Evolutionary conservation across 139 green algal species (phyloP), one percentile per base, ranked within the genome.

Genomic region (Chlorokybus atmophyticus): DNA sequence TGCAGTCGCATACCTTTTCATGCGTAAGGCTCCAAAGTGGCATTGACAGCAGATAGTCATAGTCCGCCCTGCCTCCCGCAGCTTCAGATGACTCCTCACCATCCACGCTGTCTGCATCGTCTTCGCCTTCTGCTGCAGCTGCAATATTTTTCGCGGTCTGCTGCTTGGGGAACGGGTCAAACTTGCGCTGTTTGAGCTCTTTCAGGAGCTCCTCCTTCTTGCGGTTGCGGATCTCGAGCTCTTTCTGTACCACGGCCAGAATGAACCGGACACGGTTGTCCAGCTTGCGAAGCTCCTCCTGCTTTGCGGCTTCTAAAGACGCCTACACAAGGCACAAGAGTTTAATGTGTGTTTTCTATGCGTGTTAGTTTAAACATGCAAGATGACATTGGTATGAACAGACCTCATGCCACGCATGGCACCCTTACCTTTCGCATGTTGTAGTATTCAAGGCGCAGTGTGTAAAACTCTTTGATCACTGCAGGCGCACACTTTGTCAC

Each of bases 31-130:
- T 94, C 57, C 74, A 84, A 29, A 98, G 80, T 5, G 84, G 75
- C 90, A 98, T 96, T 55, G 67, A 81, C 39, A 98, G 83, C 60
- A 98, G 80, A 79, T 98, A 98, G 55, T 98, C 85, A 67, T 93
- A 98, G 52, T 41, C 77, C 24, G 39, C 61, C 41, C 53, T 55
- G 14, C 10, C 6, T 27, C 39, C 57, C 17, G 55, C 59, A 32
- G 28, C 52, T 47, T 14, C 26, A 2, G 10, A 44, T 23, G 17
- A 25, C 24, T 32, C 49, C 40, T 57, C 50, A 14, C 57, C 75
- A 10, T 83, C 79, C 5, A 60, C 72, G 2, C 73, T 57, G n/a
- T 31, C 64, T 7, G 61, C 60, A 19, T 75, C 73, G 3, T 60
- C 59, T 5, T 28, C 54, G 1, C 59, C 54, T 8, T 32, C 52